Percentiles rank a stretch among this genome's conserved stretches.
These are phyloP conservation scores for Rusavskia elegans DNA, from an alignment of 495 filamentous ascomycete species.

Conservation along the genomic window DNA sequence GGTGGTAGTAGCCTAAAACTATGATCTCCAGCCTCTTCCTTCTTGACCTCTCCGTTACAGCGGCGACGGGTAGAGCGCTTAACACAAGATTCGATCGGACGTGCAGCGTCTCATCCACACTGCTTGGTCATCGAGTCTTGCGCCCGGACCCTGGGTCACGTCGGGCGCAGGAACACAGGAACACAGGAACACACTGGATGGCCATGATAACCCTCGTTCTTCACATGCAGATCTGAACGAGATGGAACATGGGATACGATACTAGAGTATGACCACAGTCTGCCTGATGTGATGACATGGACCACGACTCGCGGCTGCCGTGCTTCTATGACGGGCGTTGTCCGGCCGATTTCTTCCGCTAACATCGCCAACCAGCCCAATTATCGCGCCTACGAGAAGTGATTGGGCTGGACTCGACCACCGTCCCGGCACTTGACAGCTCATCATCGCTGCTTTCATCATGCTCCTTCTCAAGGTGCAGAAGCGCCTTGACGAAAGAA, in stretches of 20 bases:
- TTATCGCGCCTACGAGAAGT: neutral
- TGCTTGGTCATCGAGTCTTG: neutral
- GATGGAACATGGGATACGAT: too few relatives aligned
- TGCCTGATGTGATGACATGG: neutral
- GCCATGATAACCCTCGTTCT: too few relatives aligned
- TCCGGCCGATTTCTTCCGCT: conserved; percentile 3
- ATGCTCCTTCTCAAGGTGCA: too few relatives aligned
- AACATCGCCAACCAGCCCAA: neutral
- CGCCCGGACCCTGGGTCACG: too few relatives aligned
- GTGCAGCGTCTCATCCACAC: neutral
- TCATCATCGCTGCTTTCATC: conserved; percentile 2
- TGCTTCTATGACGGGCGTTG: neutral
- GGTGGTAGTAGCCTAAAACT: neutral
- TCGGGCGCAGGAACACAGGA: too few relatives aligned
- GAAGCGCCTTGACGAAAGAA: too few relatives aligned
- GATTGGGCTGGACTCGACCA: neutral
- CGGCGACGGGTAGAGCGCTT: neutral
- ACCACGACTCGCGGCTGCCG: neutral
- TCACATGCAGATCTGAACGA: too few relatives aligned
- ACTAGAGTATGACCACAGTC: too few relatives aligned
- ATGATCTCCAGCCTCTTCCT: neutral
- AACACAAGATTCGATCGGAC: neutral
- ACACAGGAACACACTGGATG: too few relatives aligned
- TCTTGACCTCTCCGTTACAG: neutral
- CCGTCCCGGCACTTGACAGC: conserved; percentile 9